phyloP scores from a whole-genome alignment of 2,329 filamentous ascomycete genomes.

The Botryotinia convoluta region DNA sequence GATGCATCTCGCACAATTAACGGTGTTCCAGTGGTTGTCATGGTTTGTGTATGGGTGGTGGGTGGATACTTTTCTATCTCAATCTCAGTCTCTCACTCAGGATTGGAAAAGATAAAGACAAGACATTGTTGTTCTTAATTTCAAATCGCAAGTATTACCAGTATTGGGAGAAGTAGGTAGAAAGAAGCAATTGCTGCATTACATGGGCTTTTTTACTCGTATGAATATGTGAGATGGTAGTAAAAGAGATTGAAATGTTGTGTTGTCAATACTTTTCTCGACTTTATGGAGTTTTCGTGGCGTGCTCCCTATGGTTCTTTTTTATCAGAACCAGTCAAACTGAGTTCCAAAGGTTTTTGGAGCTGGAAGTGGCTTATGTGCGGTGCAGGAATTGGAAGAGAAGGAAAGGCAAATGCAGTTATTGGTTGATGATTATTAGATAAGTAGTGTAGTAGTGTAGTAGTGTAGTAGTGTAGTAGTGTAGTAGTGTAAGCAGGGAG shows the following conservation, averaged over 20 bases:
- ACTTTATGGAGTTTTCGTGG: conserved; percentile 15
- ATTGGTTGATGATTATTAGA: not conserved
- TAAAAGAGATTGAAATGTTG: not conserved
- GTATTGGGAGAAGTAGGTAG: not conserved
- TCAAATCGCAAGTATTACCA: conserved; percentile 7
- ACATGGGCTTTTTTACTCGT: conserved; percentile 7
- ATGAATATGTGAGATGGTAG: not conserved
- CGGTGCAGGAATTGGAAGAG: conserved; percentile 22
- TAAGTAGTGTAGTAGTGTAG: no score
- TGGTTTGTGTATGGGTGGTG: conserved; percentile 12
- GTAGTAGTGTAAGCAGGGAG: not conserved
- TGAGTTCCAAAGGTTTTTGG: not conserved
- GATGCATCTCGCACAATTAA: conserved; percentile 13
- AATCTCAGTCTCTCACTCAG: not conserved
- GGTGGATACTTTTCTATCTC: conserved; percentile 1
- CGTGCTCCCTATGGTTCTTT: conserved; percentile 13
- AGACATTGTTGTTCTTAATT: not conserved
- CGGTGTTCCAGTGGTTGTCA: conserved; percentile 10
- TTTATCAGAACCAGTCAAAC: not conserved
- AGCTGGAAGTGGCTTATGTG: conserved; percentile 31
- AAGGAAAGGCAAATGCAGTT: not conserved
- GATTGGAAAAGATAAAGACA: conserved; percentile 1
- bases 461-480: no score
- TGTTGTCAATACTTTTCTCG: conserved; percentile 2
- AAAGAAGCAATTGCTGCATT: conserved; percentile 10